Conservation (phyloP, 306 rosid species). For the Phaseolus lunatus region DNA sequence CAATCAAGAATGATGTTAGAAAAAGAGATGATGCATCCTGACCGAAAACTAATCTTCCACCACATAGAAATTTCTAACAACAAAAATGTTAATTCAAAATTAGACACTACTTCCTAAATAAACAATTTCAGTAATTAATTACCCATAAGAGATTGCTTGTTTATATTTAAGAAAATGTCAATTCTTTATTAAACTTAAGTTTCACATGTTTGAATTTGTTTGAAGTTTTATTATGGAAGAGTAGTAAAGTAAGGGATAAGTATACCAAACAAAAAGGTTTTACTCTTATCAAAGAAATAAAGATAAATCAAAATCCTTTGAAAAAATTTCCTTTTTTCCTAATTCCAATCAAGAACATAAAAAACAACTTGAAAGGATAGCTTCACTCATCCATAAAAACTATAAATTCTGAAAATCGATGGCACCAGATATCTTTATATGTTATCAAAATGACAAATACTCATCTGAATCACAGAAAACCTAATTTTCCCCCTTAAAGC, state of each 20-base stretch:
- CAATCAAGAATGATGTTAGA: slow-evolving; percentile 76
- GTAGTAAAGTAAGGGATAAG: too few species aligned
- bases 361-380: not conserved
- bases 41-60: slow-evolving; percentile 90
- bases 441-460: not conserved
- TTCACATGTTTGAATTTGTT: not conserved
- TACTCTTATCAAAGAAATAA: too few species aligned
- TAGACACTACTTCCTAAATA: not conserved
- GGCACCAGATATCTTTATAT: slow-evolving; percentile 11
- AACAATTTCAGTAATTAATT: not conserved
- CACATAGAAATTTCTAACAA: slow-evolving; percentile 81
- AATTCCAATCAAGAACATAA: not conserved
- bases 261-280: too few species aligned
- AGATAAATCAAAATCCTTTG: not conserved
- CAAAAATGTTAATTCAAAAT: slow-evolving; percentile 15
- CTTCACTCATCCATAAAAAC: slow-evolving; percentile 16
- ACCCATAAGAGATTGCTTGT: not conserved
- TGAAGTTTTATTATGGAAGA: not conserved
- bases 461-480: slow-evolving; percentile 2
- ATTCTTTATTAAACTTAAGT: not conserved
- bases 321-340: not conserved
- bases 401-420: not conserved
- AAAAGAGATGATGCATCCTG: slow-evolving; percentile 74
- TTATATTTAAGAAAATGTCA: not conserved
- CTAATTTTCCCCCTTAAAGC: not conserved